Conservation (phyloP, 2,329 filamentous ascomycete species). For the Fulvia fulva region DNA sequence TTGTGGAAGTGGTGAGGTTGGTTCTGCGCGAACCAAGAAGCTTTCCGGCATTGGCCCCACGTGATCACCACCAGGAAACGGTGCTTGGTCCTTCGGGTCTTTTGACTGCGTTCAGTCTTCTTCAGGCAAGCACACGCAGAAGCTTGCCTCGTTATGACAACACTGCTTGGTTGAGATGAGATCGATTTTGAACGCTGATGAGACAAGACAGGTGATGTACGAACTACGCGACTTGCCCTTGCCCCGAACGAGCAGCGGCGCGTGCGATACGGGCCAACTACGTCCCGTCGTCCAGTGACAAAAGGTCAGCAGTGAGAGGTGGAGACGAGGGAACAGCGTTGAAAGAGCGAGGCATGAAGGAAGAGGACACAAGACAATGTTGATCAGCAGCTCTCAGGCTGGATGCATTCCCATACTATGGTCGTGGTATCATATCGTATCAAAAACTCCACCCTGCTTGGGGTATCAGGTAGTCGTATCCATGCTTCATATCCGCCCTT, state of each 20-base stretch:
- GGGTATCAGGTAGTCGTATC: neutral
- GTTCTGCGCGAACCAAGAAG: neutral
- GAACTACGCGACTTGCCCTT: too few species aligned
- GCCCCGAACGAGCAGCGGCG: too few species aligned
- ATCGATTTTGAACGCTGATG: too few species aligned
- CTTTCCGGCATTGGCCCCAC: neutral
- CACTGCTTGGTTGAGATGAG: too few species aligned
- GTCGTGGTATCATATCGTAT: conserved; percentile 7
- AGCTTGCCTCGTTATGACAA: too few species aligned
- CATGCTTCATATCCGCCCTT: neutral
- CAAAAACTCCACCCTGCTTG: neutral
- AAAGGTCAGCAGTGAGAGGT: neutral
- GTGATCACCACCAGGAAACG: neutral
- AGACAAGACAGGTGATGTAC: too few species aligned
- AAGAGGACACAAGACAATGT: neutral
- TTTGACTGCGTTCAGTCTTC: too few species aligned
- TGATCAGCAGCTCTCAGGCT: neutral
- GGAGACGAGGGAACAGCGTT: neutral
- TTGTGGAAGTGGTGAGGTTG: neutral
- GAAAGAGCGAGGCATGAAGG: neutral
- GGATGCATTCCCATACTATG: neutral
- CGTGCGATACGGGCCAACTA: too few species aligned
- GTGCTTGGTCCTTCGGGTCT: neutral
- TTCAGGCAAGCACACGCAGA: too few species aligned
- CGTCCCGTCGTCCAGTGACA: too few species aligned